phyloP scores from a whole-genome alignment of 225 moss, liverwort and hornwort genomes.

The Physcomitrium patens region DNA sequence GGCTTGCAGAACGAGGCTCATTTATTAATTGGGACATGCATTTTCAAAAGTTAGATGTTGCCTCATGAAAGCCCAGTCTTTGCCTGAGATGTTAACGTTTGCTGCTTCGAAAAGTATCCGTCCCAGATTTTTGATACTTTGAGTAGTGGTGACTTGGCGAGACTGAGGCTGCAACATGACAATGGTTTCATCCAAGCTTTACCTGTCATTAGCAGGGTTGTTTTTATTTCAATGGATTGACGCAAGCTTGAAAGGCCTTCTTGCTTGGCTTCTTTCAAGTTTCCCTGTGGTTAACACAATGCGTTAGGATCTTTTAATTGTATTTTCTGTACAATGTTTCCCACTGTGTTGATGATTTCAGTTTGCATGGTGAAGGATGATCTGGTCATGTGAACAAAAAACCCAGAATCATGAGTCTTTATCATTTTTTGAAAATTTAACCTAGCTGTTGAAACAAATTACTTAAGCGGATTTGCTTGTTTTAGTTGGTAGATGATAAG shows the following conservation, averaged over 20 bases:
- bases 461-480: no score
- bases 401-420: no score
- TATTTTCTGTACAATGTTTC: constrained; percentile 23
- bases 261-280: constrained; percentile 30
- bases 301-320: constrained; percentile 25
- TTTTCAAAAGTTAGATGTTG: constrained; percentile 64
- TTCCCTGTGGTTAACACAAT: constrained; percentile 33
- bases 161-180: constrained; percentile 35
- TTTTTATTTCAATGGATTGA: no score
- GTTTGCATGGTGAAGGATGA: constrained; percentile 8
- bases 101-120: constrained; percentile 62
- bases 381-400: background rate
- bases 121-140: constrained; percentile 64
- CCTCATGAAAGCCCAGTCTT: constrained; percentile 34
- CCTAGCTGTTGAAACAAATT: no score
- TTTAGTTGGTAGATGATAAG: no score
- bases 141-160: constrained; percentile 40
- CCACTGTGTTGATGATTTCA: constrained; percentile 22
- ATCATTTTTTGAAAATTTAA: no score
- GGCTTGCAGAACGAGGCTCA: constrained; percentile 51
- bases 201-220: constrained; percentile 25
- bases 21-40: constrained; percentile 58
- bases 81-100: constrained; percentile 42
- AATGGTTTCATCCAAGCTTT: constrained; percentile 36
- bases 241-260: no score